Percentiles rank a stretch among this genome's conserved stretches.
phyloP scores from a whole-genome alignment of 2,329 filamentous ascomycete genomes.

The Fusarium agapanthi region DNA sequence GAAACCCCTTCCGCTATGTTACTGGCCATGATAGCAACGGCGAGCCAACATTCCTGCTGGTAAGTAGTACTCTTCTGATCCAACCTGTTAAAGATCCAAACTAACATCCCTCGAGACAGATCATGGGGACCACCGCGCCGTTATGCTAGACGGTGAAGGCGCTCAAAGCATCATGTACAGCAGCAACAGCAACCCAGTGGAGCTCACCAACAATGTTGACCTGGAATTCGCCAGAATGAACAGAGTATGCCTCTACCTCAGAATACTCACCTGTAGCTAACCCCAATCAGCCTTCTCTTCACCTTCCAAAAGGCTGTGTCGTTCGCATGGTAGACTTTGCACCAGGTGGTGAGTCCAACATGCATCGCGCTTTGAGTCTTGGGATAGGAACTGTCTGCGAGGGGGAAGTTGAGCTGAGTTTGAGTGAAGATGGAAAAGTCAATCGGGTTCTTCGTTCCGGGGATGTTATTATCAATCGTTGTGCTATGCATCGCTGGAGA shows the following conservation, averaged over 20 bases:
- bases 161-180: neutral
- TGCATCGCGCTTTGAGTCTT: neutral
- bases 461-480: neutral
- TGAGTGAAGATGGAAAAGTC: neutral
- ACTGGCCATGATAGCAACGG: neutral
- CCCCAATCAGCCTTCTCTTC: neutral
- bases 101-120: neutral
- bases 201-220: neutral
- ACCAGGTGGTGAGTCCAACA: neutral
- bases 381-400: neutral
- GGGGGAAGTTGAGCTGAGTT: neutral
- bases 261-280: rapidly evolving
- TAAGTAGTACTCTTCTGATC: rapidly evolving
- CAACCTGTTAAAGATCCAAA: rapidly evolving
- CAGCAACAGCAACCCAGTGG: neutral
- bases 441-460: neutral
- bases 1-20: neutral
- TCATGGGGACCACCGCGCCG: neutral
- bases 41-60: neutral
- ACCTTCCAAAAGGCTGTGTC: neutral
- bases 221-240: neutral
- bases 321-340: neutral
- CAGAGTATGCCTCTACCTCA: neutral
- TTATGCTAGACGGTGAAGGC: neutral
- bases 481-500: neutral